phyloP scores from a whole-genome alignment of 345 rosid species.

The Syzygium aqueum region DNA sequence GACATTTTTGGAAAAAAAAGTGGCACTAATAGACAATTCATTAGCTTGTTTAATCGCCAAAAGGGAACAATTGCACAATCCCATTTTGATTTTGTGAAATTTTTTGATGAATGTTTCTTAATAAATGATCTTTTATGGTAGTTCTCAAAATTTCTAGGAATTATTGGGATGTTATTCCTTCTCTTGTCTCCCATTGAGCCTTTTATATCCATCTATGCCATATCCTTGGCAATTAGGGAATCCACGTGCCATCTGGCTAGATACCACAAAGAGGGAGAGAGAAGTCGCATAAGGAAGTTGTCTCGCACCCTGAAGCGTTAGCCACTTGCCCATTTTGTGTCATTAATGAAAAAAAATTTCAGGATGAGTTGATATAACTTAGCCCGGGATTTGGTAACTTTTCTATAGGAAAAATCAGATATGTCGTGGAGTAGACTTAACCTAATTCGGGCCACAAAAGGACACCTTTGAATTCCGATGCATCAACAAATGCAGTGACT shows the following conservation, averaged over 20 bases:
- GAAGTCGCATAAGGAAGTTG: not conserved
- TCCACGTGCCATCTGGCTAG: fast-evolving
- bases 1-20: not conserved
- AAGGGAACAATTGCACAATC: not conserved
- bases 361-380: not conserved
- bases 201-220: not conserved
- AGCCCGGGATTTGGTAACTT: not conserved
- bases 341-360: not conserved
- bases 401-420: not conserved
- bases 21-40: not conserved
- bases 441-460: no score
- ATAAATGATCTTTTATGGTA: not conserved
- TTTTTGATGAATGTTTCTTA: not conserved
- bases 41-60: not conserved
- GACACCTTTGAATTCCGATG: not conserved
- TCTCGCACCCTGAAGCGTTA: not conserved
- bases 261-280: not conserved
- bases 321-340: not conserved
- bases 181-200: no score
- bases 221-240: not conserved
- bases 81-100: not conserved
- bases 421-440: no score
- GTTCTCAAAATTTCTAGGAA: not conserved
- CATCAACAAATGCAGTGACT: not conserved
- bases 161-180: not conserved